A percentile compares a stretch with the other conserved stretches of the same genome.
These are phyloP conservation scores for Purpureocillium takamizusanense DNA, from an alignment of 2,329 filamentous ascomycete genomes.

Conservation along the genomic window DNA sequence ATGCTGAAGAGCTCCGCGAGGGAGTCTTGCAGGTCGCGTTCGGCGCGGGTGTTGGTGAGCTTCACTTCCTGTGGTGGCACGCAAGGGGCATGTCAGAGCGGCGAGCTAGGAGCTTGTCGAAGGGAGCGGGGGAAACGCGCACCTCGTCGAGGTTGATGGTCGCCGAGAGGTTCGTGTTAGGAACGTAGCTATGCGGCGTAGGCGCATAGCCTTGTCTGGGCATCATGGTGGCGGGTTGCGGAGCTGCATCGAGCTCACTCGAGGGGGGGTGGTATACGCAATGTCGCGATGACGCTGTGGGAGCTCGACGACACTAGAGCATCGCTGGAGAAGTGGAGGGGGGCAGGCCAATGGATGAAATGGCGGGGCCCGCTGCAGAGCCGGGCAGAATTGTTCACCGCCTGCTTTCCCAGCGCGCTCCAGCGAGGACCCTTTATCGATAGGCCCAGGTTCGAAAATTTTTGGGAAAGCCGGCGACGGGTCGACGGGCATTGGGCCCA, in stretches of 20 bases:
- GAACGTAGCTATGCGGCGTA: slow-evolving; percentile 84
- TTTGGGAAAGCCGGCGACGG: slow-evolving; percentile 4
- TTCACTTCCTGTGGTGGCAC: slow-evolving; percentile 95
- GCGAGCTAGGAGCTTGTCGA: too few relatives aligned
- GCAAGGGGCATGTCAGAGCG: too few relatives aligned
- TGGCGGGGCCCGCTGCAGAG: too few relatives aligned
- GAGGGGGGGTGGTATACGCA: not conserved
- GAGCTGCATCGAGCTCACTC: slow-evolving; percentile 18
- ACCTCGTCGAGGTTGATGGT: slow-evolving; percentile 93
- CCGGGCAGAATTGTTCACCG: too few relatives aligned
- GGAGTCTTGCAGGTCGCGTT: slow-evolving; percentile 90
- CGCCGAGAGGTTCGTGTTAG: slow-evolving; percentile 71
- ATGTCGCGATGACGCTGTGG: not conserved
- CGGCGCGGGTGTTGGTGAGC: slow-evolving; percentile 73
- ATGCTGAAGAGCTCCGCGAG: slow-evolving; percentile 97
- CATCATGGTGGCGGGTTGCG: slow-evolving; percentile 34
- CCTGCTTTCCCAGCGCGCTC: too few relatives aligned
- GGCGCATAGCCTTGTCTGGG: slow-evolving; percentile 71
- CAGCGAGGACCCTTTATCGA: slow-evolving; percentile 25
- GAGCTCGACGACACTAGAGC: too few relatives aligned
- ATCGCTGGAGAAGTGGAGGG: too few relatives aligned
- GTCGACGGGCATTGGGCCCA: too few relatives aligned
- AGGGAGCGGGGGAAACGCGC: slow-evolving; percentile 14
- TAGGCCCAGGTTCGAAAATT: slow-evolving; percentile 12
- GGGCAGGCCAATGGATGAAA: too few relatives aligned